Evolutionary conservation across 1,139 yeast species (phyloP).

Genomic region (Hansenula sp.): DNA sequence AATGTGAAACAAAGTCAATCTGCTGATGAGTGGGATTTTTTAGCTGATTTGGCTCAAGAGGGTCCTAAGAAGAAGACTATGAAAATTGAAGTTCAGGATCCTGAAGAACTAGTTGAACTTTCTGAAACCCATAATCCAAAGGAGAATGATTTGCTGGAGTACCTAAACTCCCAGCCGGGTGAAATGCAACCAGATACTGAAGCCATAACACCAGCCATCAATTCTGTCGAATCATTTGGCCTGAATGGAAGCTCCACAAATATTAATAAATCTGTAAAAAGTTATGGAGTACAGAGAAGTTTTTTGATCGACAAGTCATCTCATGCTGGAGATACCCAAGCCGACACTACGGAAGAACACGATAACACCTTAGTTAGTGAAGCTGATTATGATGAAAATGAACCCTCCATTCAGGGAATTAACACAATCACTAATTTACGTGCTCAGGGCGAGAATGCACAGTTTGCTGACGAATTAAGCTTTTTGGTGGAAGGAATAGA

Average conservation of each 20-base stretch:
- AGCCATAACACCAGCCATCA: background rate
- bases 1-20: background rate
- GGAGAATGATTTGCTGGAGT: background rate
- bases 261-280: slow-evolving; percentile 2
- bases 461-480: slow-evolving; percentile 30
- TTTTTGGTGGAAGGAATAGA: slow-evolving; percentile 34
- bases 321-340: slow-evolving; percentile 4
- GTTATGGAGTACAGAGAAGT: slow-evolving; percentile 26
- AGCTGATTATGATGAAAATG: slow-evolving; percentile 2
- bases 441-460: slow-evolving; percentile 33
- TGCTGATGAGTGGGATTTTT: slow-evolving; percentile 16
- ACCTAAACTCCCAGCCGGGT: background rate
- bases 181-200: background rate
- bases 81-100: background rate
- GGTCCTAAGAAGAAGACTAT: slow-evolving; percentile 2
- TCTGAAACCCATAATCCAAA: too few species aligned
- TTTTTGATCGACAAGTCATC: slow-evolving; percentile 11
- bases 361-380: background rate
- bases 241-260: slow-evolving; percentile 3
- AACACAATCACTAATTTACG: slow-evolving; percentile 26
- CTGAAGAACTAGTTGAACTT: background rate
- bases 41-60: slow-evolving; percentile 6
- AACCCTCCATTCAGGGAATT: slow-evolving; percentile 2
- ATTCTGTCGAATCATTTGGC: slow-evolving; percentile 2
- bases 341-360: slow-evolving; percentile 1